A percentile compares a stretch with the other conserved stretches of the same genome.
These are phyloP conservation scores for Passalora sequoiae DNA, from an alignment of 2,329 filamentous ascomycete genomes.

Conservation along the genomic window DNA sequence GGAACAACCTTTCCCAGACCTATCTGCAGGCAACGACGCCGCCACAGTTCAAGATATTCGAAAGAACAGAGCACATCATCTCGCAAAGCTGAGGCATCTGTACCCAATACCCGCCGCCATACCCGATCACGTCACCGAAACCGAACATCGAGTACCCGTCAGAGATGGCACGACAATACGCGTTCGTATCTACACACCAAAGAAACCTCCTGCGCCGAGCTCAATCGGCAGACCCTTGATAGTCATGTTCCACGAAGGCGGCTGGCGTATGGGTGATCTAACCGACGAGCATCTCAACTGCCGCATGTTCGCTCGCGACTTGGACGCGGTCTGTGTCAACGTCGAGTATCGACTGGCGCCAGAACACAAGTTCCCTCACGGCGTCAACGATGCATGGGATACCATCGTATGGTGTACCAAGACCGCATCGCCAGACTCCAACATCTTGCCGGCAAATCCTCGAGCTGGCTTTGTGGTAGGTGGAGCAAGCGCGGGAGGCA, in stretches of 20 bases:
- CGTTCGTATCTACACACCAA: constrained; percentile 16
- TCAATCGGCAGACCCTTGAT: constrained; percentile 30
- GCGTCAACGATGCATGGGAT: background rate
- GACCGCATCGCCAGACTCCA: background rate
- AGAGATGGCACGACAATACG: constrained; percentile 17
- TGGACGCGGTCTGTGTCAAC: background rate
- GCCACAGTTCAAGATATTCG: constrained; percentile 1
- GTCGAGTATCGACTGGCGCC: background rate
- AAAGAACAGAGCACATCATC: background rate
- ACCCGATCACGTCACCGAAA: constrained; percentile 16
- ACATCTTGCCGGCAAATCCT: background rate
- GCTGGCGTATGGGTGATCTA: constrained; percentile 40
- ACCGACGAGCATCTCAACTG: constrained; percentile 35
- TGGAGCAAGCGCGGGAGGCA: background rate
- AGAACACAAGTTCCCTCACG: background rate
- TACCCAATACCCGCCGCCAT: constrained; percentile 25
- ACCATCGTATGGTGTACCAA: background rate
- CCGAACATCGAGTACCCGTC: constrained; percentile 5
- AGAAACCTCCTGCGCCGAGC: background rate
- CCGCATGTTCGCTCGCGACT: constrained; percentile 14
- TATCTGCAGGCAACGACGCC: background rate
- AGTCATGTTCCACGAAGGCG: constrained; percentile 43
- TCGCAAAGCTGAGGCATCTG: constrained; percentile 7
- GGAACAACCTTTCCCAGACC: constrained; percentile 1
- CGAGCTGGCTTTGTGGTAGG: background rate